Conservation (phyloP, 192 early-diverging fungal genomes). For the Linnemannia zychae region DNA sequence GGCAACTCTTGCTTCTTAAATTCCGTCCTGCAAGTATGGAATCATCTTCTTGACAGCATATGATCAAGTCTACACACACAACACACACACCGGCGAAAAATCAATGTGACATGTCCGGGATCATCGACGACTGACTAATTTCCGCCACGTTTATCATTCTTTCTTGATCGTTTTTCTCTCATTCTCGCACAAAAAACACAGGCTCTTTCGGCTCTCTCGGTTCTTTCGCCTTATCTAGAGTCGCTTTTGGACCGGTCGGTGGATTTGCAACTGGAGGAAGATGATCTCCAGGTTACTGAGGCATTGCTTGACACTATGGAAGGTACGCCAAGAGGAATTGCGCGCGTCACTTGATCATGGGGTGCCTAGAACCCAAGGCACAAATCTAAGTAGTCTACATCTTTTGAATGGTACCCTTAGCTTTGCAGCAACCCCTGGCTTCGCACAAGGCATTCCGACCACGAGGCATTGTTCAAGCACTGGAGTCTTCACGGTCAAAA, state of each 20-base stretch:
- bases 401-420: slow-evolving; percentile 24
- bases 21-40: slow-evolving; percentile 84
- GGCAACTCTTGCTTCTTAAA: slow-evolving; percentile 97
- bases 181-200: slow-evolving; percentile 1
- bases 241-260: slow-evolving; percentile 35
- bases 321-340: slow-evolving; percentile 11
- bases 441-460: slow-evolving; percentile 68
- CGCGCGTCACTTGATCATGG: background rate
- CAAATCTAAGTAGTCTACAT: slow-evolving; percentile 21
- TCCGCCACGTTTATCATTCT: background rate
- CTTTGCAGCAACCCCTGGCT: slow-evolving; percentile 50
- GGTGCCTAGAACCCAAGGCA: background rate
- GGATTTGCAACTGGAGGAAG: slow-evolving; percentile 23
- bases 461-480: slow-evolving; percentile 70
- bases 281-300: slow-evolving; percentile 40
- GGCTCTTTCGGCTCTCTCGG: slow-evolving; percentile 59
- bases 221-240: slow-evolving; percentile 58
- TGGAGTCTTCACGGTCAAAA: slow-evolving; percentile 56
- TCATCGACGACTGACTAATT: background rate
- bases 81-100: background rate
- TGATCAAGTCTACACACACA: background rate
- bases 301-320: slow-evolving; percentile 49
- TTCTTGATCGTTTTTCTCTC: slow-evolving; percentile 14
- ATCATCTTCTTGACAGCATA: background rate
- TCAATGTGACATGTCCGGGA: slow-evolving; percentile 4